A percentile compares a stretch with the other conserved stretches of the same genome.
Evolutionary conservation across 768 basidiomycete species (phyloP).

Genomic region (Leccinellum albellum): DNA sequence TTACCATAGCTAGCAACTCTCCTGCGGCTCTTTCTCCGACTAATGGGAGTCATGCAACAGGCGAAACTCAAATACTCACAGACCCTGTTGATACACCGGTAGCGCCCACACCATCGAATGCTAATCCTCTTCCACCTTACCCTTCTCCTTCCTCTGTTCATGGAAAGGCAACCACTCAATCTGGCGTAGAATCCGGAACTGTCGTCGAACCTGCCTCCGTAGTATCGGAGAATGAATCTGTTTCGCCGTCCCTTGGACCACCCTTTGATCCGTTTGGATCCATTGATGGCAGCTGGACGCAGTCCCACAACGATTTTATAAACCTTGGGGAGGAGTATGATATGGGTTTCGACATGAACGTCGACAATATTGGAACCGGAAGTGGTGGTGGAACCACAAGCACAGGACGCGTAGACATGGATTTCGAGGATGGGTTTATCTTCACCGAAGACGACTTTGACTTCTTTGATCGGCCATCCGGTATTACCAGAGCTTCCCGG

Average conservation of each 20-base stretch:
- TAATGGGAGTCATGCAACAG: slow-evolving; percentile 6
- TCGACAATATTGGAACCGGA: slow-evolving; percentile 34
- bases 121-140: slow-evolving; percentile 36
- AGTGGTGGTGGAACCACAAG: slow-evolving; percentile 22
- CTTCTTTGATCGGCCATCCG: slow-evolving; percentile 70
- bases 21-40: slow-evolving; percentile 13
- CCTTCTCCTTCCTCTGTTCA: slow-evolving; percentile 59
- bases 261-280: slow-evolving; percentile 44
- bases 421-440: slow-evolving; percentile 56
- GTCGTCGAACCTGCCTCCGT: slow-evolving; percentile 12
- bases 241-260: slow-evolving; percentile 19
- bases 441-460: slow-evolving; percentile 84
- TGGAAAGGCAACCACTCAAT: slow-evolving; percentile 14
- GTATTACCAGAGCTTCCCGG: slow-evolving; percentile 19
- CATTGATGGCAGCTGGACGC: slow-evolving; percentile 40
- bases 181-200: slow-evolving; percentile 22
- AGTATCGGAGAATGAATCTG: slow-evolving; percentile 15
- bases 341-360: slow-evolving; percentile 48
- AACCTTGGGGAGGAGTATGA: slow-evolving; percentile 35
- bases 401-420: slow-evolving; percentile 34
- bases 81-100: slow-evolving; percentile 13
- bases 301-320: slow-evolving; percentile 35
- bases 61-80: slow-evolving; percentile 20
- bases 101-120: not conserved
- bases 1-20: slow-evolving; percentile 10